Conservation (phyloP, 495 filamentous ascomycete species). For the Hypoxylon trugodes region DNA sequence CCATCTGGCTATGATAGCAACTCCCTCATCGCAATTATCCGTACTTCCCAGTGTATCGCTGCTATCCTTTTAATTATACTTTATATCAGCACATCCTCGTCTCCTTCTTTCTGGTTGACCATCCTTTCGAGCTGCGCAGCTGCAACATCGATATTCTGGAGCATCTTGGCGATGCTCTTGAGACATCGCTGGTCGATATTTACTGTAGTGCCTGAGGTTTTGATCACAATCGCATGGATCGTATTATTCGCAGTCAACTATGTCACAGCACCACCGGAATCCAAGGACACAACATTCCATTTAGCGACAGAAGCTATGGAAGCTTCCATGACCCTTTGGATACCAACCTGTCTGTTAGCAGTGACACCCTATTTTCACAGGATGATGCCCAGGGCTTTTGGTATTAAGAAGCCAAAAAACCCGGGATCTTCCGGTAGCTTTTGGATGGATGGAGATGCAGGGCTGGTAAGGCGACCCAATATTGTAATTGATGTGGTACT, state of each 20-base stretch:
- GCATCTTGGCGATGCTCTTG: conserved; percentile 20
- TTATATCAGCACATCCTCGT: conserved; percentile 25
- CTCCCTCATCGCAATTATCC: conserved; percentile 34
- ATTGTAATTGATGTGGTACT: not conserved
- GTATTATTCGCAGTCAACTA: conserved; percentile 11
- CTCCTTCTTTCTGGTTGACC: conserved; percentile 13
- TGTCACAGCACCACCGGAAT: conserved; percentile 4
- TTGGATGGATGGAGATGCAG: not conserved
- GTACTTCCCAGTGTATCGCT: conserved; percentile 24
- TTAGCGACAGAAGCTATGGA: conserved; percentile 29
- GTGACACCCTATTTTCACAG: conserved; percentile 29
- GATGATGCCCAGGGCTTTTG: conserved; percentile 25
- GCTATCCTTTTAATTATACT: conserved; percentile 11
- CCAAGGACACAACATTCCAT: conserved; percentile 15
- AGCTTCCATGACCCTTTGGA: conserved; percentile 34
- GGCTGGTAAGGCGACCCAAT: conserved; percentile 10
- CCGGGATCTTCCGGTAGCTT: not conserved
- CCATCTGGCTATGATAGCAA: conserved; percentile 37
- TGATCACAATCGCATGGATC: conserved; percentile 24
- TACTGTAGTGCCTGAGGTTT: conserved; percentile 20
- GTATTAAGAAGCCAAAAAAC: not conserved
- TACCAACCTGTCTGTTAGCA: conserved; percentile 26
- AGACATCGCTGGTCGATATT: conserved; percentile 30
- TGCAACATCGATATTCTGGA: conserved; percentile 9
- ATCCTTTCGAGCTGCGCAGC: not conserved